phyloP scores from a whole-genome alignment of 2,329 filamentous ascomycete species.

The Cercospora sp. region DNA sequence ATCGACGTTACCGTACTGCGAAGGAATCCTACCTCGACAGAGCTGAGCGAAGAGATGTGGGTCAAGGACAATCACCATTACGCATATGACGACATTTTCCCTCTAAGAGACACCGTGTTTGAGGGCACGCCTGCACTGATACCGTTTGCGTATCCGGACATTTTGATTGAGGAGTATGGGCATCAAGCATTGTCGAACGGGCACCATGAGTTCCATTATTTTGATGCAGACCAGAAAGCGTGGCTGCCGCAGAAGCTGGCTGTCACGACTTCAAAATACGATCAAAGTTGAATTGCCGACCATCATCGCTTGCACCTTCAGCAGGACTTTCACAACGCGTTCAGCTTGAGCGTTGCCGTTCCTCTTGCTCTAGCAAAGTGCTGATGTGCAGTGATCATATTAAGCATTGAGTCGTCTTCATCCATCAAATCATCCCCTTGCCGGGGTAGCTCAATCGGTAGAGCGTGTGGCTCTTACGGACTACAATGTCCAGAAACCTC shows the following conservation, averaged over 20 bases:
- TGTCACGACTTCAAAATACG: conserved; percentile 13
- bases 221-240: conserved; percentile 38
- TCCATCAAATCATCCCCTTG: conserved; percentile 23
- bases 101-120: conserved; percentile 56
- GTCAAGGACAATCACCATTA: conserved; percentile 61
- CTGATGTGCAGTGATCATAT: not conserved
- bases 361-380: not conserved
- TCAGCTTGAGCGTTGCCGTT: not conserved
- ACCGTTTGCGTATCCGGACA: conserved; percentile 56
- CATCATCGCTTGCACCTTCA: not conserved
- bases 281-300: not conserved
- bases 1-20: conserved; percentile 63
- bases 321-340: not conserved
- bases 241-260: conserved; percentile 34
- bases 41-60: conserved; percentile 47
- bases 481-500: conserved; percentile 19
- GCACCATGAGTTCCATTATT: conserved; percentile 47
- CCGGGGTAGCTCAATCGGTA: conserved; percentile 56
- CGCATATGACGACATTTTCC: conserved; percentile 56
- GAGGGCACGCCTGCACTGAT: conserved; percentile 56
- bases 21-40: conserved; percentile 42
- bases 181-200: conserved; percentile 49
- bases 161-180: conserved; percentile 59
- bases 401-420: not conserved
- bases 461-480: conserved; percentile 42